These are phyloP conservation scores for Fusarium subglutinans DNA, from an alignment of 2,329 filamentous ascomycete genomes.

Conservation along the genomic window DNA sequence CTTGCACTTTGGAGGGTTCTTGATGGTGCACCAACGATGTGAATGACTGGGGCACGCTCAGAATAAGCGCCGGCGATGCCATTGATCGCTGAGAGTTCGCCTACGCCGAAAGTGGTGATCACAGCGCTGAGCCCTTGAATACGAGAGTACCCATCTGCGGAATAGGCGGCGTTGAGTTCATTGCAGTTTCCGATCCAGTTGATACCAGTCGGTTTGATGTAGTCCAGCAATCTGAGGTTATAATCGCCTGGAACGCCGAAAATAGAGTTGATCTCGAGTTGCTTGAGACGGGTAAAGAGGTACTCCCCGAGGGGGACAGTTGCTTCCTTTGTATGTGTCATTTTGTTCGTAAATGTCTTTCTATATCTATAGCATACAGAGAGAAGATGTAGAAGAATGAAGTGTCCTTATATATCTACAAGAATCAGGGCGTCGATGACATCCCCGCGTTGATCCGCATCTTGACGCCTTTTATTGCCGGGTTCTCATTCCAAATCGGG, in stretches of 20 bases:
- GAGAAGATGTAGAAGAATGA: background rate
- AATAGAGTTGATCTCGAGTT: constrained; percentile 3
- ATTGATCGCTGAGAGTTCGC: constrained; percentile 15
- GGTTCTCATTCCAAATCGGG: background rate
- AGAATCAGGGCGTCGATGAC: background rate
- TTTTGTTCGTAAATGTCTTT: background rate
- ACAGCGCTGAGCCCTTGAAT: background rate
- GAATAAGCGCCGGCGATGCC: constrained; percentile 5
- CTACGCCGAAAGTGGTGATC: constrained; percentile 8
- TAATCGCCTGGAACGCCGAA: constrained; percentile 18
- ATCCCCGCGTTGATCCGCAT: constrained; percentile 4
- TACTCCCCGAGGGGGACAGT: constrained; percentile 1
- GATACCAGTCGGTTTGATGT: constrained; percentile 2
- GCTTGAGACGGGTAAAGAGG: constrained; percentile 11
- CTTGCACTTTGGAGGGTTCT: background rate
- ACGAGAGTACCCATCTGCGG: constrained; percentile 10
- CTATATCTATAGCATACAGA: background rate
- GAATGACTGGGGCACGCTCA: constrained; percentile 2
- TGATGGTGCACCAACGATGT: constrained; percentile 2
- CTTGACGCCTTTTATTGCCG: background rate
- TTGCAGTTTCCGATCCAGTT: constrained; percentile 19
- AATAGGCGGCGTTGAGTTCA: constrained; percentile 4
- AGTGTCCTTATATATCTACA: background rate
- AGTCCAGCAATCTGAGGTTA: constrained; percentile 14
- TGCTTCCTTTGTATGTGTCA: background rate